Evolutionary conservation across 495 filamentous ascomycete species (phyloP), one percentile per base, ranked within the genome.

Genomic region (Talaromyces liani): DNA sequence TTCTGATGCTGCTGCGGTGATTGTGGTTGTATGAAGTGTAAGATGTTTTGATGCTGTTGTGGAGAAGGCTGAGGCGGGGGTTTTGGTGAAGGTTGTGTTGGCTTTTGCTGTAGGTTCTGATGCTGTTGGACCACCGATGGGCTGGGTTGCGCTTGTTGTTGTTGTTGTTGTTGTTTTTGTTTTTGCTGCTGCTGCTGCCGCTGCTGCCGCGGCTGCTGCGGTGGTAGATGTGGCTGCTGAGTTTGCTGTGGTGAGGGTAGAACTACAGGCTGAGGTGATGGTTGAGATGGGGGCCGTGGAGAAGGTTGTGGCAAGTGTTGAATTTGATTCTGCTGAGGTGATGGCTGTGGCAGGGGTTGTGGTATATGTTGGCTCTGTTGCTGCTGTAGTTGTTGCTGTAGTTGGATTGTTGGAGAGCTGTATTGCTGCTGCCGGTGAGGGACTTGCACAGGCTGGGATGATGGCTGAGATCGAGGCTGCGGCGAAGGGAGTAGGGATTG

Each of bases 51-150:
- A 31, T 25, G 22, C 1, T 56, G 53, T 31, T 27, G 22, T 14
- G 4, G 8, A 57, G 57, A 36, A 69, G 69, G 31, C 67, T 69
- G 27, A 58, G 65, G 45, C 61, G 45, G 18, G 65, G 66, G 14
- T 51, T 70, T 68, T 67, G 51, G 80, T 76, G 36, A 73, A 73
- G 78, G 63, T 63, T 65, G 31, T 36, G n/a, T 20, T 59, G 14
- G 16, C 24, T 49, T 33, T 47, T 60, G 58, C 22, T 60, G 58
- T n/a, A 45, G 0, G 70, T 24, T 82, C 75, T 77, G 75, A 53
- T 66, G 75, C 45, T 66, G 72, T 49, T 68, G 56, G 16, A 18
- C 18, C 3, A 49, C 45, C n/a, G 45, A n/a, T 20, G 45, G 7
- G 45, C 18, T 49, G n/a, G 12, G 36, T 6, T 54, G 49, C 49